These are phyloP conservation scores for Zygosaccharomyces siamensis DNA, from an alignment of 805 yeast species.

Conservation along the genomic window DNA sequence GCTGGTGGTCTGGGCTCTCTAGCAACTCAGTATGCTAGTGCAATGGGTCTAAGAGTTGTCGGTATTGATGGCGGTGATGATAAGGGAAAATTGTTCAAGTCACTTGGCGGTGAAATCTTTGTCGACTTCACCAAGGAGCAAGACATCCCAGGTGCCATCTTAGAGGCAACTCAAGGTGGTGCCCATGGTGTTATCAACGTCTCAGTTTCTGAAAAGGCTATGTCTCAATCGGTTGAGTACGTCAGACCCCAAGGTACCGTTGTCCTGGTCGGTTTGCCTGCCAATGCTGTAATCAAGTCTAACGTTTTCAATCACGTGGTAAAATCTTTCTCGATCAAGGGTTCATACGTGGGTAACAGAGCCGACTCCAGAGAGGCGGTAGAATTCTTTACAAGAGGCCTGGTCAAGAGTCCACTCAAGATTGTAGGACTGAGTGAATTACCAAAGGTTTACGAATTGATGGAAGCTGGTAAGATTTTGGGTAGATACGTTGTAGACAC, in stretches of 20 bases:
- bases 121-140: conserved; percentile 50
- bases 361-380: conserved; percentile 74
- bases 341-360: conserved; percentile 85
- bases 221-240: conserved; percentile 50
- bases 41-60: conserved; percentile 52
- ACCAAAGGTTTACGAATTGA: conserved; percentile 48
- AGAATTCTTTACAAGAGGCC: conserved; percentile 64
- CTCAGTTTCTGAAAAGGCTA: conserved; percentile 63
- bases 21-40: conserved; percentile 55
- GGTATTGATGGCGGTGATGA: conserved; percentile 56
- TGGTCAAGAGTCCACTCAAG: conserved; percentile 58
- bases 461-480: conserved; percentile 51
- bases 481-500: conserved; percentile 90
- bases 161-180: conserved; percentile 59
- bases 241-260: conserved; percentile 65
- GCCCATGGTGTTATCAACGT: conserved; percentile 68
- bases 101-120: conserved; percentile 50
- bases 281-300: conserved; percentile 62
- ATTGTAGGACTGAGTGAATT: conserved; percentile 52
- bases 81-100: conserved; percentile 42
- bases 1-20: conserved; percentile 59
- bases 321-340: conserved; percentile 62
- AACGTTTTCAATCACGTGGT: conserved; percentile 68
- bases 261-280: conserved; percentile 71
- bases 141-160: conserved; percentile 49